Base-by-base conservation (phyloP, 495 filamentous ascomycete species). In the Evernia prunastri region DNA sequence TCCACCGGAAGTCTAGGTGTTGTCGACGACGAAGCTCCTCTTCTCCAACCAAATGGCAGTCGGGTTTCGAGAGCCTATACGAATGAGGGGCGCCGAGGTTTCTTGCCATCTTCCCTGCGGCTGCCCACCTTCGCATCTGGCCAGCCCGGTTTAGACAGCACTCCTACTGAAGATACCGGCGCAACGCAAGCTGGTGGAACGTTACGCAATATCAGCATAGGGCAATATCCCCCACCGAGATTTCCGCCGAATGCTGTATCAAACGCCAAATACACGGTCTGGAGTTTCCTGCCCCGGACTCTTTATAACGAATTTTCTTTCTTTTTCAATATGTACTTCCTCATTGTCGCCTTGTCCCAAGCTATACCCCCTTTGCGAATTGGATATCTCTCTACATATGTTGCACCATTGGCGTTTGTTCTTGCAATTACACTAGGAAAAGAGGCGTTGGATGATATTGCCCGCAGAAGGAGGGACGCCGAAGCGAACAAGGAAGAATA, bases 281-380 rank as follows among this genome's bases (percentile, higher is more conserved):
- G 90, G 81, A 94, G 87, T 64, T 99, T 99, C 75, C 82, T 99
- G 4, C 95, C 95, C 6, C 81, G 90, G 31, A 97, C 95, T 0
- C 79, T 97, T 17, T 99, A 96, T 73, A 96, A 97, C 78, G 95
- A 99, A 69, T 99, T 99, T 72, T 96, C 91, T 54, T 97, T 97
- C 77, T 99, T 99, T 76, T 96, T 97, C 82, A 99, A 99, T 80
- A 87, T 97, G 71, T 99, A 99, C 71, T 99, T 97, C 74, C 81
- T 99, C 11, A 81, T 97, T 9, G 95, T 99, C 7, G 95, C 95
- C 11, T 76, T 97, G 49, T 96, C 92, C 18, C 95, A 99, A 76
- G 87, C 89, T 45, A 89, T 99, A 63, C 91, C 92, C 20, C 81
- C 89, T 11, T 74, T 99, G 47, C 84, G 90, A 39, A 96, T 99